A percentile compares a stretch with the other conserved stretches of the same genome.
Evolutionary conservation across 179 eudicot species (phyloP).

Genomic region (Patellifolia procumbens): DNA sequence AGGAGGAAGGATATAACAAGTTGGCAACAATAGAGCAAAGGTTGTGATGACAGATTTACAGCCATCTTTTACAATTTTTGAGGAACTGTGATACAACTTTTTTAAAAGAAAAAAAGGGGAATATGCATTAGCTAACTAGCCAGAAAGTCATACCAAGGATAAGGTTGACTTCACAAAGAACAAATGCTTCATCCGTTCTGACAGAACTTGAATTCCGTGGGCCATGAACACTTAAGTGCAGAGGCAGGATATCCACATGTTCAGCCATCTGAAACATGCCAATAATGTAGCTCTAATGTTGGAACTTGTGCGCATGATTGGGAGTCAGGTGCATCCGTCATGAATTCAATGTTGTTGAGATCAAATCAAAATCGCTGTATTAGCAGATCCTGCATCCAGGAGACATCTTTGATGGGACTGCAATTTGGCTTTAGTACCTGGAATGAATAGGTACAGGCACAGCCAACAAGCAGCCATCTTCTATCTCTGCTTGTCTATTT

Average conservation of each 20-base stretch:
- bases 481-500: background rate
- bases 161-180: slow-evolving; percentile 17
- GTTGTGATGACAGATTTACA: background rate
- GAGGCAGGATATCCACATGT: slow-evolving; percentile 12
- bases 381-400: background rate
- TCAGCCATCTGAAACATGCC: slow-evolving; percentile 7
- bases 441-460: too few relatives aligned
- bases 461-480: slow-evolving; percentile 13
- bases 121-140: background rate
- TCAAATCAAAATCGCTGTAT: background rate
- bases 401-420: background rate
- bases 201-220: slow-evolving; percentile 13
- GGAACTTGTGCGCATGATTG: background rate
- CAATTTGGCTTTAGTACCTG: background rate
- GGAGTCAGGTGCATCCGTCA: background rate
- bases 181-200: slow-evolving; percentile 15
- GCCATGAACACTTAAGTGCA: slow-evolving; percentile 16
- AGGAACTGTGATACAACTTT: background rate
- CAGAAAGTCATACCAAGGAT: background rate
- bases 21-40: background rate
- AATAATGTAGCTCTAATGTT: background rate
- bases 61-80: background rate
- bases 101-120: background rate
- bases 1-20: background rate
- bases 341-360: background rate